Base-by-base conservation (phyloP, 768 basidiomycete species). In the Mycena filopes region DNA sequence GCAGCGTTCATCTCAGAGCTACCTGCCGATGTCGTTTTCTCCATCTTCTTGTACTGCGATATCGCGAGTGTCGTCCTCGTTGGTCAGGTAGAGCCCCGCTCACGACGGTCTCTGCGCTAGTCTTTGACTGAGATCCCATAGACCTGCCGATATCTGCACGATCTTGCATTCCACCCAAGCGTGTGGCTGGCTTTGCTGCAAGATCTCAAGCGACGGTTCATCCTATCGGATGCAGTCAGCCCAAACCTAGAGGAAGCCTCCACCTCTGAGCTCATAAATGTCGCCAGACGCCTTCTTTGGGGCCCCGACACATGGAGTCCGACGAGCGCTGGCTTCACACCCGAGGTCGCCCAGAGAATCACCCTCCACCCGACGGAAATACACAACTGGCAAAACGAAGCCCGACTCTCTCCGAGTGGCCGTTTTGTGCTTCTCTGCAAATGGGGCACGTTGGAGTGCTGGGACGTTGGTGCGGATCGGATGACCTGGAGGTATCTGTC, bases 381-480 rank as follows among this genome's bases (percentile, higher is more conserved):
- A 5, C 8, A 55, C 40, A 2, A 2, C 1, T 2, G 25, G 4
- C 4, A 29, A 28, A 43, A 56, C 69, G 4, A 47, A 20, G 55
- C 57, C 28, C 47, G 54, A 33, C 43, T 64, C 1, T 46, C 60
- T 21, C 43, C 36, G 3, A 55, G 62, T 12, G 67, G 67, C 6
- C 31, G 36, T 21, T 45, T 49, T 31, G 28, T 68, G 5, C 67
- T 68, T 11, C 55, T 64, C 56, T 31, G 29, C 3, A 53, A 49
- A 25, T 47, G 8, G 41, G 2, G 28, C 16, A 40, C n/a, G 11
- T 48, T 68, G 6, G 54, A 65, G n/a, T 68, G 67, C 46, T 68
- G 67, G 67, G 28, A 53, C 42, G 53, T 65, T 9, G 40, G 29
- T 0, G 53, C 55, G 11, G 38, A 55, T 20, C n/a, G 23, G 26